Base-by-base conservation (phyloP, 148 eudicot genomes). In the Camellia japonica region DNA sequence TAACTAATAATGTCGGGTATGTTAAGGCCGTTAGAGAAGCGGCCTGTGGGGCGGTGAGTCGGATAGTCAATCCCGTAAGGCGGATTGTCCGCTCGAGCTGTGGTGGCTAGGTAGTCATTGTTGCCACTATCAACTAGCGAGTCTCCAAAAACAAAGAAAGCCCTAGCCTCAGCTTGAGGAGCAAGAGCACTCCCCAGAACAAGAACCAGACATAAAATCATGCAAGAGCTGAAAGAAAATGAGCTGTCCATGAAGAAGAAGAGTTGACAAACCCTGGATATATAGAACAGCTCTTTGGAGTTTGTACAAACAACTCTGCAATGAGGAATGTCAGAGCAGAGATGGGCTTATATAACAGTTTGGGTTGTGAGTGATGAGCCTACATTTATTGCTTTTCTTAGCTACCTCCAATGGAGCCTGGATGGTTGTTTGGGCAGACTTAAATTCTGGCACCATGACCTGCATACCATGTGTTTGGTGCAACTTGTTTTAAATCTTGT, bases 61-160 rank as follows among this genome's bases (percentile, higher is more conserved):
- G 89, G 89, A 7, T 73, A 87, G 78, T 87, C 89, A 43, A 87
- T 84, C 80, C 89, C 89, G 71, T 87, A 87, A 20, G 89, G 89
- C 13, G 84, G 89, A 2, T 80, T 42, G 71, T 87, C 89, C 12
- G 89, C 89, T 4, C 89, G 79, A 7, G 89, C 89, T 16, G 78
- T 74, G 18, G 89, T 87, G 64, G 79, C 73, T 0, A 87, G 79
- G 74, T 80, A 87, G 19, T 87, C 71, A 44, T 87, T 87, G 83
- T 87, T 87, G 78, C 89, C 89, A 60, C 67, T 87, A 47, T 87
- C 87, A 6, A 87, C 89, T 2, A 87, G 82, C 2, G 89, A 87
- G 59, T 87, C 89, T 30, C 89, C 89, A 3, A 87, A 87, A 59
- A 87, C 87, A 20, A 87, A 87, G 75, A 87, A 84, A 13, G 89